These are phyloP conservation scores for Rutstroemia sp. DNA, from an alignment of 2,329 filamentous ascomycete genomes.

Conservation along the genomic window DNA sequence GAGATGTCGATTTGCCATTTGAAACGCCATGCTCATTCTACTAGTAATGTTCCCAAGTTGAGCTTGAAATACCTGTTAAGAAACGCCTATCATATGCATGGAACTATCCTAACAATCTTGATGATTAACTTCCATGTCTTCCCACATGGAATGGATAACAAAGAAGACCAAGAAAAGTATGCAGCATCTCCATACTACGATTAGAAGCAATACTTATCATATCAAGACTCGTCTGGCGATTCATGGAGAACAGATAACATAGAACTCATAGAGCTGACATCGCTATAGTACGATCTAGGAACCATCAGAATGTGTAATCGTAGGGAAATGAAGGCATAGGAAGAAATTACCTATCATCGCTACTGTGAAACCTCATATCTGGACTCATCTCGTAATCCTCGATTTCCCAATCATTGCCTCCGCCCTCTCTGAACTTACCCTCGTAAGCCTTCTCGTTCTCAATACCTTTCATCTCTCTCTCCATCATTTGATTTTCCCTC, in stretches of 20 bases:
- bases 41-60: too few relatives aligned
- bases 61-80: neutral
- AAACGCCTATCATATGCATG: neutral
- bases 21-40: neutral
- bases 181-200: neutral
- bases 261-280: constrained; percentile 1
- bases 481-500: neutral
- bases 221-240: constrained; percentile 1
- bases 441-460: neutral
- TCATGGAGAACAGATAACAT: constrained; percentile 6
- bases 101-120: neutral
- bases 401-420: neutral
- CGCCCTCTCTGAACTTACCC: neutral
- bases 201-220: neutral
- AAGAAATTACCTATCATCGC: neutral
- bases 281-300: constrained; percentile 1
- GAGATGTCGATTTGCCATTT: neutral
- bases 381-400: constrained; percentile 2
- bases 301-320: neutral
- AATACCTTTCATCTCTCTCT: neutral
- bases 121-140: too few relatives aligned
- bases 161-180: too few relatives aligned
- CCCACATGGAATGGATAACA: too few relatives aligned
- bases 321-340: too few relatives aligned
- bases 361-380: neutral